phyloP scores from a whole-genome alignment of 495 filamentous ascomycete species.

The Xylaria cubensis region DNA sequence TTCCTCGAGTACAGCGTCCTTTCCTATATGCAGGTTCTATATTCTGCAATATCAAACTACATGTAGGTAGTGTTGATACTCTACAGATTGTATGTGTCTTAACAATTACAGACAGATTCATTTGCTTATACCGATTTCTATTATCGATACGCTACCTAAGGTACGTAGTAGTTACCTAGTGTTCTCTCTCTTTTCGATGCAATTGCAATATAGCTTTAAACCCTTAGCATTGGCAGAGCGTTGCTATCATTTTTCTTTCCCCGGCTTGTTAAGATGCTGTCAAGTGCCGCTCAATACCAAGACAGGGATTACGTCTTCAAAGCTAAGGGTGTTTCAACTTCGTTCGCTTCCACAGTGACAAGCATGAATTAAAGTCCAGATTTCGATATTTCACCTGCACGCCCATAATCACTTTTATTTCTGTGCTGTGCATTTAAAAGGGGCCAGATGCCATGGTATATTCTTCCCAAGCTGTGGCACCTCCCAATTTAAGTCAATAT shows the following conservation, averaged over 20 bases:
- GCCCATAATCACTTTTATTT: background rate
- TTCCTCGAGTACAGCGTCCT: too few species aligned
- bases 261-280: background rate
- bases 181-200: too few species aligned
- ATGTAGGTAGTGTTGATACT: background rate
- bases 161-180: too few species aligned
- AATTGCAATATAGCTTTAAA: too few species aligned
- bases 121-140: background rate
- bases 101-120: background rate
- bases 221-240: background rate
- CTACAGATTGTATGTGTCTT: background rate
- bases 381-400: background rate
- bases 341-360: background rate
- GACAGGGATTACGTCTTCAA: background rate
- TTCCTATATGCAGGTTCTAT: too few species aligned
- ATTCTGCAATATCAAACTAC: background rate
- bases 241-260: background rate
- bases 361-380: background rate
- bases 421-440: background rate
- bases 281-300: background rate
- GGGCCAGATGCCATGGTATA: background rate
- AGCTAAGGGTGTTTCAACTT: constrained; percentile 5
- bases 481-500: background rate
- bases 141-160: too few species aligned
- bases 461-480: background rate